Conservation (phyloP, 371 early-diverging fungal genomes). For the Mortierella sp. region DNA sequence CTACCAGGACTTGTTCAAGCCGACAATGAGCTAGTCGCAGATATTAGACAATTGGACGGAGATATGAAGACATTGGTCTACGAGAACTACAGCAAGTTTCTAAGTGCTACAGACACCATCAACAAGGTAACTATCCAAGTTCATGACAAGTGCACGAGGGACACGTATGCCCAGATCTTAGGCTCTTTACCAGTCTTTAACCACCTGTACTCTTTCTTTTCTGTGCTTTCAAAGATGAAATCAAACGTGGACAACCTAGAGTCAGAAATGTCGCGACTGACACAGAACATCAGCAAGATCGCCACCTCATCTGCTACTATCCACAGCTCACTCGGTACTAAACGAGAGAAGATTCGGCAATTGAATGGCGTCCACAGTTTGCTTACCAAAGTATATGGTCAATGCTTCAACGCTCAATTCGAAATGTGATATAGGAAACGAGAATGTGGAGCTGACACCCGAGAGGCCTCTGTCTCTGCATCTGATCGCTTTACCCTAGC, state of each 20-base stretch:
- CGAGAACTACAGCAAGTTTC: conserved; percentile 96
- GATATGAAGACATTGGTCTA: conserved; percentile 97
- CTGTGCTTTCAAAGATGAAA: conserved; percentile 76
- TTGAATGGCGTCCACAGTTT: conserved; percentile 81
- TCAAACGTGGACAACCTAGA: conserved; percentile 83
- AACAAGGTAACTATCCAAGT: conserved; percentile 62
- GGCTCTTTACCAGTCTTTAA: too few relatives aligned
- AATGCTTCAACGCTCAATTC: too few relatives aligned
- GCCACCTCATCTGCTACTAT: conserved; percentile 63
- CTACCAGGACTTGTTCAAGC: conserved; percentile 74
- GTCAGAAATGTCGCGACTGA: conserved; percentile 77
- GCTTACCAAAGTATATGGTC: conserved; percentile 64
- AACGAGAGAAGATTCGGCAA: conserved; percentile 78
- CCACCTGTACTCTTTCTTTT: too few relatives aligned
- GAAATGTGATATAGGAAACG: too few relatives aligned
- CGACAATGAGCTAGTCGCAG: conserved; percentile 82
- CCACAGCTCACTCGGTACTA: conserved; percentile 68
- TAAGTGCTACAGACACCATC: conserved; percentile 93
- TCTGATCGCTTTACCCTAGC: conserved; percentile 34
- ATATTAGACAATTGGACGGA: conserved; percentile 90
- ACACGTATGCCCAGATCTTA: too few relatives aligned
- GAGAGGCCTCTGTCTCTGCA: not conserved
- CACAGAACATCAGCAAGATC: conserved; percentile 75
- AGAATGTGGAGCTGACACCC: too few relatives aligned
- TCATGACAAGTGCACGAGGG: too few relatives aligned